These are phyloP conservation scores for Cladosporium velox DNA, from an alignment of 2,329 filamentous ascomycete species.

Conservation along the genomic window DNA sequence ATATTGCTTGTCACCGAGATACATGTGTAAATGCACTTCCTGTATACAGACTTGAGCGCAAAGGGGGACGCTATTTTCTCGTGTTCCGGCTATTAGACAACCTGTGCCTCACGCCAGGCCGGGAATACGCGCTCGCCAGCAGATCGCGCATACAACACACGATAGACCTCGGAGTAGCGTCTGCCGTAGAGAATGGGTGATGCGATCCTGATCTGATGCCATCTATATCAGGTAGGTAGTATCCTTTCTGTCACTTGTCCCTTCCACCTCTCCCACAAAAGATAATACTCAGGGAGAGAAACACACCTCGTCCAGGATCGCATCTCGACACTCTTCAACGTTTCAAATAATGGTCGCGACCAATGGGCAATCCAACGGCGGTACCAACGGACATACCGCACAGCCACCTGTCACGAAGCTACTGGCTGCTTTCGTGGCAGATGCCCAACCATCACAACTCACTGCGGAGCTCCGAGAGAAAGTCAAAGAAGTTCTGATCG, in stretches of 20 bases:
- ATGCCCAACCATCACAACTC: slow-evolving; percentile 26
- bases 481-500: slow-evolving; percentile 36
- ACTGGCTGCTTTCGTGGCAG: slow-evolving; percentile 32
- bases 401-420: slow-evolving; percentile 28
- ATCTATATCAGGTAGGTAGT: not conserved
- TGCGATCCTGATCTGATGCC: not conserved
- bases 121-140: slow-evolving; percentile 2
- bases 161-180: slow-evolving; percentile 11
- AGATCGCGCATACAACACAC: slow-evolving; percentile 4
- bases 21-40: no score
- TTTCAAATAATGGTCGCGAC: not conserved
- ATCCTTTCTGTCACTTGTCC: not conserved
- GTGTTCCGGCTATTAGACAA: not conserved
- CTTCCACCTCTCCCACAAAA: not conserved
- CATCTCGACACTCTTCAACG: not conserved
- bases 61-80: not conserved
- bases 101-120: not conserved
- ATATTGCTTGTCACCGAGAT: no score
- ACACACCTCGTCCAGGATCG: not conserved
- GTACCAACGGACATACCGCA: slow-evolving; percentile 15
- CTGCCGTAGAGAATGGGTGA: not conserved
- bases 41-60: not conserved
- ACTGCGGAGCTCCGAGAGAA: slow-evolving; percentile 28
- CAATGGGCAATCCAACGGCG: slow-evolving; percentile 1
- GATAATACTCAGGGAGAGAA: not conserved